These are phyloP conservation scores for Antitrichia curtipendula DNA, from an alignment of 225 moss, liverwort and hornwort species.

Conservation along the genomic window DNA sequence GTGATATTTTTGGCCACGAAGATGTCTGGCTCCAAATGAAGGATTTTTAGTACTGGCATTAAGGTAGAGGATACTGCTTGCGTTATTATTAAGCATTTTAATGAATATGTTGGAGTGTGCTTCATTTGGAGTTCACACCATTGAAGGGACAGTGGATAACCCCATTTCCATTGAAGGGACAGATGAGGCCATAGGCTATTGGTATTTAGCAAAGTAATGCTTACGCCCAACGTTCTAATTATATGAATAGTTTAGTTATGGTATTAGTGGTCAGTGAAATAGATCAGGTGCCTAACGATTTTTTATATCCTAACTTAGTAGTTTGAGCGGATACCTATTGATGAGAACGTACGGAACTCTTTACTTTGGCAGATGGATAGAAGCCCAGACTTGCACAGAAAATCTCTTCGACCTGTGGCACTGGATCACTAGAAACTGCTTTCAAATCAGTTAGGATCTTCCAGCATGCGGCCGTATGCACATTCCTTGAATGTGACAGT, in stretches of 20 bases:
- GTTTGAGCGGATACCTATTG: neutral
- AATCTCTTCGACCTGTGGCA: neutral
- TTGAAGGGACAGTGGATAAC: neutral
- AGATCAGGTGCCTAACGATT: neutral
- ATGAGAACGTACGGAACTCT: neutral
- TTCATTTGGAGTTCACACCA: neutral
- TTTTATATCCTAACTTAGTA: neutral
- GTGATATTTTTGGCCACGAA: neutral
- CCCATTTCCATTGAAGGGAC: neutral
- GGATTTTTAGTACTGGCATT: neutral
- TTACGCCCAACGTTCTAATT: neutral
- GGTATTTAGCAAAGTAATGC: neutral
- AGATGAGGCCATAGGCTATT: neutral
- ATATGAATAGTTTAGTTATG: neutral
- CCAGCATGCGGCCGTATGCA: neutral
- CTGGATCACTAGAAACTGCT: neutral
- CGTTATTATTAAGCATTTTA: neutral
- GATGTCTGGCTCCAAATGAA: neutral
- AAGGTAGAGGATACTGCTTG: neutral
- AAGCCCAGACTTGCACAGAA: neutral
- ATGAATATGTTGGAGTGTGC: neutral
- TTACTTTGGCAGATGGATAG: neutral
- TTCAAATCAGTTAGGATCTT: neutral
- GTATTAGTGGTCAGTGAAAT: neutral
- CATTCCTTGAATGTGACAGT: neutral